These are phyloP conservation scores for Candida anutae DNA, from an alignment of 1,139 yeast species.

Conservation along the genomic window DNA sequence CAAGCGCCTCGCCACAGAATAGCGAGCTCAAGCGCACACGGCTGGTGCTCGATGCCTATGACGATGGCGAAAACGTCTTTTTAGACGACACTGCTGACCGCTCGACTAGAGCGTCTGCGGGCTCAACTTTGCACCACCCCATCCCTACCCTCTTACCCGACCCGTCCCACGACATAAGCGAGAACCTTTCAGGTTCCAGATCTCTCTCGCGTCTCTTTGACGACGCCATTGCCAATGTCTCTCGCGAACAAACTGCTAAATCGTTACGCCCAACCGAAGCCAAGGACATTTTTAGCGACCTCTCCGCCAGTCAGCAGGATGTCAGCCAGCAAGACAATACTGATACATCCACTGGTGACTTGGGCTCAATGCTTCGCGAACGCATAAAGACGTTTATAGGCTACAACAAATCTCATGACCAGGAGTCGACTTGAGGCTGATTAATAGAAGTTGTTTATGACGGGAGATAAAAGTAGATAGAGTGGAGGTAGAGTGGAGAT, in stretches of 20 bases:
- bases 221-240: slow-evolving; percentile 14
- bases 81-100: slow-evolving; percentile 15
- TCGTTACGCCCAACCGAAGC: slow-evolving; percentile 3
- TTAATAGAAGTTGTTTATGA: too few species aligned
- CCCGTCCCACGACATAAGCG: slow-evolving; percentile 13
- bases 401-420: too few species aligned
- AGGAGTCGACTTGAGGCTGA: too few species aligned
- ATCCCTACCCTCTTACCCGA: slow-evolving; percentile 10
- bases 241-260: background rate
- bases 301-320: slow-evolving; percentile 8
- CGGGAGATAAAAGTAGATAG: too few species aligned
- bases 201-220: slow-evolving; percentile 27
- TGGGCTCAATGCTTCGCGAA: slow-evolving; percentile 24
- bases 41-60: slow-evolving; percentile 1
- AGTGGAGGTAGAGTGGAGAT: too few species aligned
- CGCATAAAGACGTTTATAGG: slow-evolving; percentile 18
- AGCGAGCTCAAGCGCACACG: slow-evolving; percentile 1
- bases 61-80: slow-evolving; percentile 23
- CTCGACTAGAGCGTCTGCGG: slow-evolving; percentile 11
- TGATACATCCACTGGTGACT: slow-evolving; percentile 22
- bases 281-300: slow-evolving; percentile 9
- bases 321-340: slow-evolving; percentile 12
- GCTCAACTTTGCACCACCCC: slow-evolving; percentile 27
- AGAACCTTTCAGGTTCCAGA: slow-evolving; percentile 15
- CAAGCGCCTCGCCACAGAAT: slow-evolving; percentile 1